Evolutionary conservation across 2,329 filamentous ascomycete genomes (phyloP).

Genomic region (Metarhizium robertsii): DNA sequence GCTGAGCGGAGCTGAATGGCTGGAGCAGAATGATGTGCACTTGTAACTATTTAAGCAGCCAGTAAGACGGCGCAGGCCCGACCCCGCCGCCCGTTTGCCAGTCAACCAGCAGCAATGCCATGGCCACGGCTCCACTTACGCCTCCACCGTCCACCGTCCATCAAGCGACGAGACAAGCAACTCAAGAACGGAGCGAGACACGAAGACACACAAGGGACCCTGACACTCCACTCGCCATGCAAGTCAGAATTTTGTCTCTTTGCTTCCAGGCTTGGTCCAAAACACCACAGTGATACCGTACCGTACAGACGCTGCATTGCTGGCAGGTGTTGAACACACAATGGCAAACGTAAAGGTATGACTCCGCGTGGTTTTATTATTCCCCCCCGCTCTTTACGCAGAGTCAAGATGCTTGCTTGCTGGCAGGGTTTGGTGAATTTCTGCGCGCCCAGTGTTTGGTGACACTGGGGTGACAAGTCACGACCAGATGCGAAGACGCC

Average conservation of each 20-base stretch:
- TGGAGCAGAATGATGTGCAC: not conserved
- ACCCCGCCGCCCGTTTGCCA: not conserved
- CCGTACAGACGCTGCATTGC: not conserved
- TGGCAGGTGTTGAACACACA: not conserved
- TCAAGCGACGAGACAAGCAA: too few relatives aligned
- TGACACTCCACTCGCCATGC: not conserved
- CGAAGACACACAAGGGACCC: too few relatives aligned
- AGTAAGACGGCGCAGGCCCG: too few relatives aligned
- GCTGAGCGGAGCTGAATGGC: not conserved
- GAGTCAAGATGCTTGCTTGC: not conserved
- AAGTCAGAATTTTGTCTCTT: conserved; percentile 3
- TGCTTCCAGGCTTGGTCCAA: not conserved
- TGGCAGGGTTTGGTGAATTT: not conserved
- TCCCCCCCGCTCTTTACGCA: too few relatives aligned
- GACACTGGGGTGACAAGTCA: too few relatives aligned
- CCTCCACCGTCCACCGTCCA: too few relatives aligned
- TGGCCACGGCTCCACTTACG: too few relatives aligned
- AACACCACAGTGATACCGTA: not conserved
- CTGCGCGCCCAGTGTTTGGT: too few relatives aligned
- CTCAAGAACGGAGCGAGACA: too few relatives aligned
- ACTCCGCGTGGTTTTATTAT: not conserved
- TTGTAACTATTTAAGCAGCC: too few relatives aligned
- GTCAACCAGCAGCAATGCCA: not conserved
- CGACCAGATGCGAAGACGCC: too few relatives aligned
- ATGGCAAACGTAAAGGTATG: conserved; percentile 15